Base-by-base conservation (phyloP, 352 stramenopile genomes). In the Phytophthora cryptogea region DNA sequence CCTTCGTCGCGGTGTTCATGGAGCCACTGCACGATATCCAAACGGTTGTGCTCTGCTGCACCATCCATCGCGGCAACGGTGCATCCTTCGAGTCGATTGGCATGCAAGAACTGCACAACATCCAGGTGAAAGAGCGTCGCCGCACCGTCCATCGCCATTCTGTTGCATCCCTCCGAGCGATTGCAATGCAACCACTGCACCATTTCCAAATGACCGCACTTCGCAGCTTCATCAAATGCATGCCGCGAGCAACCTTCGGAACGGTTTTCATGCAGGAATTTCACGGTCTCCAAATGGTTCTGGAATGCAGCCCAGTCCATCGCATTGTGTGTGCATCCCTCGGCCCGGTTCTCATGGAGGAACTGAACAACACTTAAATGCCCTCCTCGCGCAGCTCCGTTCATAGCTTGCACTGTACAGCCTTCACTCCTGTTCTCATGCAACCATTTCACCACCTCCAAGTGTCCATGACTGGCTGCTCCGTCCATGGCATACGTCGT, bases 141-240 rank as follows among this genome's bases (percentile, higher is more conserved):
- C 23, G 72, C 65, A 4, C 8, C 46, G 57, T 81, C 66, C 66
- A 81, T 74, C 4, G 70, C 66, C n/a, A 35, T n/a, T 46, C 33
- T 42, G 9, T 50, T 59, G 36, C 68, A 70, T 1, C 59, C 63
- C 27, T 76, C 63, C 0, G 20, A 42, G 0, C 63, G 63, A n/a
- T 71, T 63, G 4, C 13, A 27, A 30, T 71, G 63, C 4, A 71
- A 36, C 65, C 65, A 76, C n/a, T 48, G 36, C 6, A 73, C 51
- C 50, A 70, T 68, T 1, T 17, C 5, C 9, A 76, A n/a, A 13
- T 70, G 50, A 16, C 58, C 58, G 14, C 52, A 54, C n/a, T 59
- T 63, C 9, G 67, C 58, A 3, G 70, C 63, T 51, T 54, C 44
- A 44, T 74, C 59, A 35, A 74, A 72, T 4, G 69, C 66, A 16